These are phyloP conservation scores for Candida suzukii DNA, from an alignment of 805 yeast species.

Conservation along the genomic window DNA sequence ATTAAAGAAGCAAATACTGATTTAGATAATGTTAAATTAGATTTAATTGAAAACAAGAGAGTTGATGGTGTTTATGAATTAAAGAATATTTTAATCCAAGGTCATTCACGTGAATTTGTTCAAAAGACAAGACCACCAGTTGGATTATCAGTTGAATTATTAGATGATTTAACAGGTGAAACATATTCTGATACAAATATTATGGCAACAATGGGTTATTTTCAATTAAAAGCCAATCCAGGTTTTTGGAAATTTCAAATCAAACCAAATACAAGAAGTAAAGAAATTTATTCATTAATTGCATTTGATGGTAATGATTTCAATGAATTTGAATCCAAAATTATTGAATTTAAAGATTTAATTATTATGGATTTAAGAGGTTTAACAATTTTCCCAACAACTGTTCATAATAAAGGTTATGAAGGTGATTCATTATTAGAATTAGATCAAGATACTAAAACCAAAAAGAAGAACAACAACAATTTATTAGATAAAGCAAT, in stretches of 20 bases:
- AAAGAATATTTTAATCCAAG: conserved; percentile 58
- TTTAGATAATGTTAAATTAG: conserved; percentile 50
- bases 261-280: conserved; percentile 32
- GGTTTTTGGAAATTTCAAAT: conserved; percentile 58
- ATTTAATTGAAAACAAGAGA: conserved; percentile 27
- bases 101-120: conserved; percentile 47
- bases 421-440: conserved; percentile 7
- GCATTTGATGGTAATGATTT: conserved; percentile 21
- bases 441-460: no score
- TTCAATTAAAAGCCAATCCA: conserved; percentile 68
- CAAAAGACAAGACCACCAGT: conserved; percentile 31
- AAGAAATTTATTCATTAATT: conserved; percentile 32
- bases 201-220: conserved; percentile 79
- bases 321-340: conserved; percentile 6
- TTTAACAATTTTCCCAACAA: conserved; percentile 34
- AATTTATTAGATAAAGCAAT: neutral
- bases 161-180: conserved; percentile 8
- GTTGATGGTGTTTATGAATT: conserved; percentile 44
- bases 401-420: conserved; percentile 27
- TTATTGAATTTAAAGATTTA: conserved; percentile 14
- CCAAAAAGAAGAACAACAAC: neutral
- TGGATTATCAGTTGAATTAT: conserved; percentile 43
- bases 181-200: conserved; percentile 50
- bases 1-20: conserved; percentile 49
- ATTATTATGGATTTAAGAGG: conserved; percentile 40